These are phyloP conservation scores for Acacia pycnantha DNA, from an alignment of 331 rosid species.

Conservation along the genomic window DNA sequence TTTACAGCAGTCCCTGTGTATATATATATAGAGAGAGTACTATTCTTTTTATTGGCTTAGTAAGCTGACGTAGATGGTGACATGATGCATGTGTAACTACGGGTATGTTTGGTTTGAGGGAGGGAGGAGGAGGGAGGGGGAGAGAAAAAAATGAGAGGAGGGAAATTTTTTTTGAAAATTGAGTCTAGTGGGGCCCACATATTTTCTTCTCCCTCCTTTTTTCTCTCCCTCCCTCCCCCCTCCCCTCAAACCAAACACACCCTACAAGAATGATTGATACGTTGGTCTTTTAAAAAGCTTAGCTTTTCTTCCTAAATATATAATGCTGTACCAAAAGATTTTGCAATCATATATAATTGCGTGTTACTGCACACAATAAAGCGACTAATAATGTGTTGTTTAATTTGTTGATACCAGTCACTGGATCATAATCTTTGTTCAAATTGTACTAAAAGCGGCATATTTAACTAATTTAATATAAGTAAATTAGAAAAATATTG, in stretches of 20 bases:
- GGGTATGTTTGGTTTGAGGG: too few species aligned
- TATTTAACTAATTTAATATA: too few species aligned
- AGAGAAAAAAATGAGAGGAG: too few species aligned
- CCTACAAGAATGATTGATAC: constrained; percentile 14
- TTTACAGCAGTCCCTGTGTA: background rate
- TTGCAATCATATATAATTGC: background rate
- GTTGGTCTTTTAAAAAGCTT: background rate
- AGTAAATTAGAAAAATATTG: too few species aligned
- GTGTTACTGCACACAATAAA: background rate
- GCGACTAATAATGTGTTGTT: background rate
- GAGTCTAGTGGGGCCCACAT: too few species aligned
- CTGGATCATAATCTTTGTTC: background rate
- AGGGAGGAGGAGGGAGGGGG: too few species aligned
- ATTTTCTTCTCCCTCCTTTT: too few species aligned
- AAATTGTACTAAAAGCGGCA: background rate
- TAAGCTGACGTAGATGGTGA: background rate
- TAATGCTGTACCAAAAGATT: background rate
- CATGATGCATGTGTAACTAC: background rate
- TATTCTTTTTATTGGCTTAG: background rate
- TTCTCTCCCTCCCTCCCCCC: too few species aligned
- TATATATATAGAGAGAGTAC: background rate
- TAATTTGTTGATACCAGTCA: background rate
- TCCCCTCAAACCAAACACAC: too few species aligned
- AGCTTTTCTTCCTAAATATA: background rate
- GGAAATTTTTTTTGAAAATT: too few species aligned